Percentiles rank a stretch among this genome's conserved stretches.
phyloP scores from a whole-genome alignment of 2,329 filamentous ascomycete species.

The Trichophyton rubrum region DNA sequence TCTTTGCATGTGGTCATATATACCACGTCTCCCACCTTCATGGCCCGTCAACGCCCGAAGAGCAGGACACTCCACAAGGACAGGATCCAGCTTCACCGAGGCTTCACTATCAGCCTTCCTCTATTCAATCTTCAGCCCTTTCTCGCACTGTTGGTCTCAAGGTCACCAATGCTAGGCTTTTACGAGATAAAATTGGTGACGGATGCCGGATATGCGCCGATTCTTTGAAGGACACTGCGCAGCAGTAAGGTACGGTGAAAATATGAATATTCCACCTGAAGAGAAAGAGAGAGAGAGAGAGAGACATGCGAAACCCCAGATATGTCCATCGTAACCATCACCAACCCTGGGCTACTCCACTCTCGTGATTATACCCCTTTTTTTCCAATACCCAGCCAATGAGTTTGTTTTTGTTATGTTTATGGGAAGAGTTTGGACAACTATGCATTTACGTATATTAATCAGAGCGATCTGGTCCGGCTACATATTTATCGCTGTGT shows the following conservation, averaged over 20 bases:
- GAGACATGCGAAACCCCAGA: neutral
- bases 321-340: neutral
- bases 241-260: neutral
- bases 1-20: slow-evolving; percentile 57
- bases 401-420: neutral
- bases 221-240: slow-evolving; percentile 16
- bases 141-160: slow-evolving; percentile 63
- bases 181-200: slow-evolving; percentile 52
- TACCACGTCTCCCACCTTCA: slow-evolving; percentile 53
- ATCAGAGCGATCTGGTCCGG: neutral
- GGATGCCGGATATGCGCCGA: slow-evolving; percentile 30
- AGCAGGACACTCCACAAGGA: slow-evolving; percentile 15
- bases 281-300: neutral
- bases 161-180: slow-evolving; percentile 69
- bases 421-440: neutral
- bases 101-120: slow-evolving; percentile 13
- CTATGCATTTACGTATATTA: neutral
- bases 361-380: neutral
- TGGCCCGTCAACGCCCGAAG: slow-evolving; percentile 11
- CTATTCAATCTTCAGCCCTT: slow-evolving; percentile 8
- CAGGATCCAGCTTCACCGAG: slow-evolving; percentile 8
- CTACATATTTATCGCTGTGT: neutral
- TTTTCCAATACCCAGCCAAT: neutral
- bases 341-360: neutral
- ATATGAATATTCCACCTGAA: neutral